phyloP scores from a whole-genome alignment of 176 grass and related monocot species.

The Ensete ventricosum region DNA sequence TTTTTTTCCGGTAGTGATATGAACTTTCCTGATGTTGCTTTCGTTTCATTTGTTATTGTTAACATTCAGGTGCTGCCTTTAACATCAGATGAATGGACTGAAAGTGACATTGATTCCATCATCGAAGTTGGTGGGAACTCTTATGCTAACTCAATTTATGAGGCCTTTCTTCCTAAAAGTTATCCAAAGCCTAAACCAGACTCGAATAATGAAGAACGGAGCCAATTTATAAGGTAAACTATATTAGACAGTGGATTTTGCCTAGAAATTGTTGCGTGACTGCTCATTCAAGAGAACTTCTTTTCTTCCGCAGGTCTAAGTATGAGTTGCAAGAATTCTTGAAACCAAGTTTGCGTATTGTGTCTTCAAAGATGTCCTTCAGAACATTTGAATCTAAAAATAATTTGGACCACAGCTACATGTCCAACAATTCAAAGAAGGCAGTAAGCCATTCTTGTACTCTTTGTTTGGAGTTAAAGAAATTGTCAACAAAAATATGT shows the following conservation, averaged over 20 bases:
- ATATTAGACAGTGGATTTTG: background rate
- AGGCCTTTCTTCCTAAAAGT: slow-evolving; percentile 89
- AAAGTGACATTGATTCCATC: slow-evolving; percentile 84
- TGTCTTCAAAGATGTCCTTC: slow-evolving; percentile 64
- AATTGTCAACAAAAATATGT: background rate
- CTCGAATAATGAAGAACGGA: slow-evolving; percentile 66
- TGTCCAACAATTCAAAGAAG: slow-evolving; percentile 44
- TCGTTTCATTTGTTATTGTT: slow-evolving; percentile 17
- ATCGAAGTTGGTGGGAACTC: slow-evolving; percentile 96
- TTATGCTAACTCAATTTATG: slow-evolving; percentile 99
- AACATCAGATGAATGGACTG: slow-evolving; percentile 92
- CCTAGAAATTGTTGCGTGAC: background rate
- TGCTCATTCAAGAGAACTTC: background rate
- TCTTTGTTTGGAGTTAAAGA: slow-evolving; percentile 19
- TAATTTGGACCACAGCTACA: slow-evolving; percentile 26
- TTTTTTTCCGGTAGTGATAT: background rate
- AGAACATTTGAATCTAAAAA: slow-evolving; percentile 60
- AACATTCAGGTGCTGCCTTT: slow-evolving; percentile 66
- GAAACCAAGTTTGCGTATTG: slow-evolving; percentile 94
- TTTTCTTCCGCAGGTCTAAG: slow-evolving; percentile 47
- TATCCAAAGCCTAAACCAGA: slow-evolving; percentile 73
- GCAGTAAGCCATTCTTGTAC: slow-evolving; percentile 39
- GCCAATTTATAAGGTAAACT: slow-evolving; percentile 74
- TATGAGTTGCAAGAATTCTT: slow-evolving; percentile 97
- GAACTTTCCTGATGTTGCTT: slow-evolving; percentile 3